phyloP scores from a whole-genome alignment of 2,329 filamentous ascomycete species.

The Apiospora kogelbergensis region DNA sequence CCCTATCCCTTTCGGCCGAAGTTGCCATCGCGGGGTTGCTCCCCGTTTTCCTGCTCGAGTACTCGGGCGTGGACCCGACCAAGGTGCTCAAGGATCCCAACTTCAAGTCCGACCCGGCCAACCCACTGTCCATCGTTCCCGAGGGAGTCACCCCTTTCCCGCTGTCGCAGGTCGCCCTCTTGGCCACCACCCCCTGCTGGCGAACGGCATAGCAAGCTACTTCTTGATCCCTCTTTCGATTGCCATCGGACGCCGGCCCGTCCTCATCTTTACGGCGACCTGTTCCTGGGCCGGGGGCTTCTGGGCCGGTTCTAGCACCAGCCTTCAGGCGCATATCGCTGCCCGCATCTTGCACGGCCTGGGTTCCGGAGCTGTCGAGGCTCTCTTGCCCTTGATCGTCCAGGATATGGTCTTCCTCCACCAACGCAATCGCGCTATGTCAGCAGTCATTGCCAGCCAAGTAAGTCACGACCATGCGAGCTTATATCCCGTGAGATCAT shows the following conservation, averaged over 20 bases:
- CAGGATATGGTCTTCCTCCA: constrained; percentile 41
- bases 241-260: constrained; percentile 35
- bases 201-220: constrained; percentile 35
- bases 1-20: constrained; percentile 28
- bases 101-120: constrained; percentile 23
- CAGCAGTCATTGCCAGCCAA: constrained; percentile 29
- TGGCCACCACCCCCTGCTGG: constrained; percentile 36
- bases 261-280: constrained; percentile 32
- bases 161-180: constrained; percentile 29
- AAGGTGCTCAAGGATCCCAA: constrained; percentile 27
- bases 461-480: constrained; percentile 11
- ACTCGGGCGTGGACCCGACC: constrained; percentile 32
- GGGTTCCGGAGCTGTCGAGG: constrained; percentile 36
- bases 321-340: constrained; percentile 30
- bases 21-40: constrained; percentile 30
- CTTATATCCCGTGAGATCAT: not conserved
- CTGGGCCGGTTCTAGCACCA: constrained; percentile 34
- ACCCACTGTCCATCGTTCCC: constrained; percentile 29
- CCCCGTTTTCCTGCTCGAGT: constrained; percentile 36
- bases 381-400: constrained; percentile 37
- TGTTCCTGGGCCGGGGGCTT: constrained; percentile 36
- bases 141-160: constrained; percentile 28
- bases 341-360: constrained; percentile 35
- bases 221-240: constrained; percentile 39
- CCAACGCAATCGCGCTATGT: constrained; percentile 35